These are phyloP conservation scores for Sisymbrium irio DNA, from an alignment of 345 rosid species.

Conservation along the genomic window DNA sequence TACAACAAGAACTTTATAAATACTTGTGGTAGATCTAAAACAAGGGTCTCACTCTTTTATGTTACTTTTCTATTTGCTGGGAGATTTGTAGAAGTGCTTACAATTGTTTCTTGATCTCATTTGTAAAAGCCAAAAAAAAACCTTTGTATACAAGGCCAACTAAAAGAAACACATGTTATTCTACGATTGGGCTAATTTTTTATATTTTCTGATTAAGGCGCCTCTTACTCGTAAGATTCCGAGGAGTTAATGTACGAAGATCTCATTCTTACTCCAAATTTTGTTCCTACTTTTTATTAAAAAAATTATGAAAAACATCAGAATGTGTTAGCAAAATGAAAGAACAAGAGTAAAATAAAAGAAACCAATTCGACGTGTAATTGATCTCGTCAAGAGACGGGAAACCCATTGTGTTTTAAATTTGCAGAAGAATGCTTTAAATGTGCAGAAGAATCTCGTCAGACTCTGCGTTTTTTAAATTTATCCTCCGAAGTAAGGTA, in stretches of 20 bases:
- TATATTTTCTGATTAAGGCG: neutral
- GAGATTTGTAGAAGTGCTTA: neutral
- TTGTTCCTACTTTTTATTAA: neutral
- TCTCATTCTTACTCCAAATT: neutral
- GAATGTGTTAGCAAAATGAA: neutral
- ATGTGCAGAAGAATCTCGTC: constrained; percentile 27
- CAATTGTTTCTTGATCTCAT: neutral
- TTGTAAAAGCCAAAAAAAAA: neutral
- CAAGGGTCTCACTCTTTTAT: neutral
- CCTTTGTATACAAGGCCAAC: neutral
- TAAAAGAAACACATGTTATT: neutral
- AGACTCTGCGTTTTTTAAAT: neutral
- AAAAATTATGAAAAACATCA: neutral
- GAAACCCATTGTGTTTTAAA: constrained; percentile 18
- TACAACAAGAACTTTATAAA: neutral
- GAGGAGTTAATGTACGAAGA: neutral
- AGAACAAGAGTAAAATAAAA: neutral
- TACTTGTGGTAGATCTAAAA: neutral
- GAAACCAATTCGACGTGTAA: neutral
- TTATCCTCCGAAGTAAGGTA: neutral
- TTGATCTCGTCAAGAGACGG: constrained; percentile 11
- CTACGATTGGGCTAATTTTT: neutral
- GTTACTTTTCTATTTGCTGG: neutral
- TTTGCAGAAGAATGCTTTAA: constrained; percentile 25
- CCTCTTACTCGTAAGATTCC: neutral